Evolutionary conservation across 2,329 filamentous ascomycete species (phyloP), one percentile per base, ranked within the genome.

Genomic region (Fusarium anguioides): DNA sequence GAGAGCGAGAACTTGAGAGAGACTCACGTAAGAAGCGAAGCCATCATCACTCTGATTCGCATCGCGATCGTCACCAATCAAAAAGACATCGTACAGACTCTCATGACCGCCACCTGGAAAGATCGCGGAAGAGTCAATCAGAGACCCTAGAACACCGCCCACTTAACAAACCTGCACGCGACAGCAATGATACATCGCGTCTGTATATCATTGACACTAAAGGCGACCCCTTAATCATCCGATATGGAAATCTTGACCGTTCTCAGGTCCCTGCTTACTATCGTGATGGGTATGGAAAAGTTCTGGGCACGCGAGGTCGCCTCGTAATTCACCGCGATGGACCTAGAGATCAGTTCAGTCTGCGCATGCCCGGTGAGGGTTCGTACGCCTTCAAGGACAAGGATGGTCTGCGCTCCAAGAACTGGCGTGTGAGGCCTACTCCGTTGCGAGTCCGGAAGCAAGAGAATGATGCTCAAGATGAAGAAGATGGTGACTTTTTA

Each of bases 221-320:
- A 72, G 94, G 95, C 0, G 95, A 98, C 72, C 81, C 84, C 6
- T 84, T 93, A 45, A 93, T 96, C 67, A 77, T 91, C 41, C 85
- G 85, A 24, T 97, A 94, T 75, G 92, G 92, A 3, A 85, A 87
- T 26, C 84, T 91, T 36, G 89, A 97, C 75, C 87, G 87, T 33
- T 91, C 91, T 66, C 86, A 85, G 52, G 80, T 96, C 12, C 93
- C 94, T 0, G 72, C 79, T 4, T 97, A 96, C 74, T 84, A 84
- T 62, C 89, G 93, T 8, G 81, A 81, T 62, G 92, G 93, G 15
- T 81, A 82, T 54, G 93, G 93, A 4, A 84, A 83, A 57, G 81
- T 97, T 2, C 77, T 98, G 14, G 95, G 94, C 0, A 81, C 90
- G 0, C 76, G 81, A 3, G 79, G 80, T 4, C 82, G 83, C 41